Conservation (phyloP, 2,329 filamentous ascomycete species). For the Neonectria magnoliae region DNA sequence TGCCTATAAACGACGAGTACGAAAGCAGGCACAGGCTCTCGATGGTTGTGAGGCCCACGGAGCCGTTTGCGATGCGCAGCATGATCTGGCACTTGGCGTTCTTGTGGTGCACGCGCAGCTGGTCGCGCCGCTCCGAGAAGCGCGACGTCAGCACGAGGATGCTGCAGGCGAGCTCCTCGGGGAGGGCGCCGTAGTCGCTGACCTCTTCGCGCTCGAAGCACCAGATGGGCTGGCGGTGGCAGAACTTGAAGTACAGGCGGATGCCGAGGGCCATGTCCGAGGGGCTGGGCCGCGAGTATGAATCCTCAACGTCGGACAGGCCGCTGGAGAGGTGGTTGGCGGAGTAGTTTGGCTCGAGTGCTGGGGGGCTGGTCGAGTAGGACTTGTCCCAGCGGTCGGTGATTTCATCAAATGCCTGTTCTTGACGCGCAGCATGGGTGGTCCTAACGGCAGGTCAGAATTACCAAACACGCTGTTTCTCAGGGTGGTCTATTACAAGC, state of each 20-base stretch:
- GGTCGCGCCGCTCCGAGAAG: conserved; percentile 49
- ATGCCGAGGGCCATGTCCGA: conserved; percentile 50
- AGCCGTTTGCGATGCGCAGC: conserved; percentile 61
- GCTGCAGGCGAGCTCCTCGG: conserved; percentile 54
- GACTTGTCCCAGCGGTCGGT: conserved; percentile 48
- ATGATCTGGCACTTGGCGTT: conserved; percentile 56
- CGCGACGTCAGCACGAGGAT: conserved; percentile 53
- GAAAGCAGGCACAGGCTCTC: conserved; percentile 62
- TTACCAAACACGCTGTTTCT: conserved; percentile 13
- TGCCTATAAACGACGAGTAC: conserved; percentile 61
- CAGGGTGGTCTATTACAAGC: conserved; percentile 41
- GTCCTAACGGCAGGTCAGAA: conserved; percentile 48
- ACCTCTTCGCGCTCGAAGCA: conserved; percentile 56
- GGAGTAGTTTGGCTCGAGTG: conserved; percentile 37
- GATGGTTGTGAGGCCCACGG: conserved; percentile 59
- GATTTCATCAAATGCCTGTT: conserved; percentile 45
- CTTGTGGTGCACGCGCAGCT: conserved; percentile 48
- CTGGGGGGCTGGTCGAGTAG: conserved; percentile 45
- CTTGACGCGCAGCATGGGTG: conserved; percentile 40
- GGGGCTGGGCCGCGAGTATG: conserved; percentile 42
- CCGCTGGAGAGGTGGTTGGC: conserved; percentile 38
- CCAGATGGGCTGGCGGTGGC: conserved; percentile 57
- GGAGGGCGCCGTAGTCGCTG: conserved; percentile 46
- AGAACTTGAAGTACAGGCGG: conserved; percentile 54
- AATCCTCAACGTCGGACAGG: conserved; percentile 42